Evolutionary conservation across 352 stramenopile species (phyloP), one percentile per base, ranked within the genome.

Genomic region (Phytophthora macrochlamydospora): DNA sequence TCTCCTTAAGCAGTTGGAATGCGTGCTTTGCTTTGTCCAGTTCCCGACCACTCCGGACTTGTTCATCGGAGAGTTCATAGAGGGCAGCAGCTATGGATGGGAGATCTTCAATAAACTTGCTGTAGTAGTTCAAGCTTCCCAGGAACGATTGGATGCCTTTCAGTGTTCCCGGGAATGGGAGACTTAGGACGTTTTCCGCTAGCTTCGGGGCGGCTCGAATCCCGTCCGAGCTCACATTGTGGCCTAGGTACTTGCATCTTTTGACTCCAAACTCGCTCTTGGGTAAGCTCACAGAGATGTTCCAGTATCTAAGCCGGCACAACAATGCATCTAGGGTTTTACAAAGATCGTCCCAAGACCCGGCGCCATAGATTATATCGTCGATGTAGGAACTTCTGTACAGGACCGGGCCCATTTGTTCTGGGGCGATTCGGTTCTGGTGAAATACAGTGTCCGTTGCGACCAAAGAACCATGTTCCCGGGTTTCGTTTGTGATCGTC

Each of bases 331-430:
- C n/a, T 0, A 75, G 9, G 9, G 49, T 40, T 7, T 50, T 9
- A 29, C 32, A 62, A 12, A 71, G 32, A 5, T 67, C 18, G n/a
- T 58, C 28, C 63, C 63, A 76, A 1, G 54, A 51, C 13, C 13
- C 0, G 0, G 54, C 30, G 13, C 48, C 55, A 50, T 69, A 60
- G 1, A 18, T 48, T 7, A 76, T 61, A 13, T 71, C 67, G 28
- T 73, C 62, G 32, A 76, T 76, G 43, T 73, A 73, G 3, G 68
- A 76, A 1, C 63, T 45, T 38, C 50, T 50, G 29, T 33, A 12
- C 7, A 68, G 11, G 0, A 53, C 46, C 1, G 44, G 40, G 32
- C n/a, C 13, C 38, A 12, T 43, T 43, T 24, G 8, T 13, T 4
- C 38, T 45, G 38, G 38, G 38, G 18, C 18, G 18, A 24, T 24